Conservation (phyloP, 2,329 filamentous ascomycete genomes). For the Venturia aucupariae region DNA sequence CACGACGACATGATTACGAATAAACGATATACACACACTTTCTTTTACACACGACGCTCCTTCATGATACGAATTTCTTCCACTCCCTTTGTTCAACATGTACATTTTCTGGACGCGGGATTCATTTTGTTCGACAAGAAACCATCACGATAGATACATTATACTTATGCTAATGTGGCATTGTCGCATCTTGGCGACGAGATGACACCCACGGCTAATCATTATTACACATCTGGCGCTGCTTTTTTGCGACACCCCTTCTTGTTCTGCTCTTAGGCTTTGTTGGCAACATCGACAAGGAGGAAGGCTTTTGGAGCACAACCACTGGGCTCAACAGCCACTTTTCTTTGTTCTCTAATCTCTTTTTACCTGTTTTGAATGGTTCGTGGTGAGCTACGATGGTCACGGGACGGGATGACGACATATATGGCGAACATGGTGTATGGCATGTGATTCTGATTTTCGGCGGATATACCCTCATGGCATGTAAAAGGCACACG, state of each 20-base stretch:
- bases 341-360: neutral
- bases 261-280: neutral
- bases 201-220: neutral
- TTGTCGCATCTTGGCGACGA: slow-evolving; percentile 6
- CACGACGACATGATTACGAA: slow-evolving; percentile 10
- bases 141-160: neutral
- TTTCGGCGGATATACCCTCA: slow-evolving; percentile 8
- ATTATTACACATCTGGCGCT: neutral
- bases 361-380: neutral
- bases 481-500: slow-evolving; percentile 3
- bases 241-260: neutral
- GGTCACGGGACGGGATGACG: neutral
- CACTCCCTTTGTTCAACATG: neutral
- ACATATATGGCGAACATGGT: neutral
- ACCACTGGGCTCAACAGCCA: neutral
- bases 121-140: neutral
- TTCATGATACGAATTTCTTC: neutral
- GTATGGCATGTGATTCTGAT: neutral
- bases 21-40: neutral
- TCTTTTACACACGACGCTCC: slow-evolving; percentile 11
- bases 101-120: neutral
- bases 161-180: slow-evolving; percentile 6
- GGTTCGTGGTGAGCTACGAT: neutral
- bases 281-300: neutral
- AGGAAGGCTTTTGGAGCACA: neutral